These are phyloP conservation scores for Boletus reticulatus DNA, from an alignment of 768 basidiomycete species.

Conservation along the genomic window DNA sequence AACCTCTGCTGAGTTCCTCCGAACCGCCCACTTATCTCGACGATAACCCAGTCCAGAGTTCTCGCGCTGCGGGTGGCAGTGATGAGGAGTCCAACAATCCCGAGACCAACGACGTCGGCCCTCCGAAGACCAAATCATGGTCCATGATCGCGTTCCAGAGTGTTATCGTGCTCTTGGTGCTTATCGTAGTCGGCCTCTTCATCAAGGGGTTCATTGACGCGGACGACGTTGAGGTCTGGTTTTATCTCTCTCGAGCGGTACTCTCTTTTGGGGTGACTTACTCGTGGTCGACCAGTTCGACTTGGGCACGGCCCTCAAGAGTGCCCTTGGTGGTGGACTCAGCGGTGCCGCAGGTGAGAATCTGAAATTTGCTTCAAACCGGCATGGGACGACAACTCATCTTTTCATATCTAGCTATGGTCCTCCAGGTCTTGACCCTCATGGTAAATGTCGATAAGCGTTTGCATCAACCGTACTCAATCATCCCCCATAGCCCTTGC, in stretches of 20 bases:
- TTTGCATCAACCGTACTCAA: not conserved
- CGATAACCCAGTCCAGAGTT: not conserved
- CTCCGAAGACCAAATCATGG: constrained; percentile 12
- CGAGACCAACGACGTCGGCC: not conserved
- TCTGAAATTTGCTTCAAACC: not conserved
- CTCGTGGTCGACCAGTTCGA: constrained; percentile 72
- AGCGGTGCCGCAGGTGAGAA: constrained; percentile 78
- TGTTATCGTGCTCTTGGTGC: constrained; percentile 34
- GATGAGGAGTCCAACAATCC: constrained; percentile 21
- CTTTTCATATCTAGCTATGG: constrained; percentile 63
- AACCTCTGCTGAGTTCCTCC: constrained; percentile 23
- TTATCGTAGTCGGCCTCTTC: constrained; percentile 46
- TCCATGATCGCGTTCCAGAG: constrained; percentile 26
- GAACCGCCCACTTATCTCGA: constrained; percentile 17
- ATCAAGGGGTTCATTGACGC: constrained; percentile 71
- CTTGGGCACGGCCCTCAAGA: constrained; percentile 67
- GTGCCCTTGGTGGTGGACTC: constrained; percentile 85
- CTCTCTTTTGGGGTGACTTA: constrained; percentile 41
- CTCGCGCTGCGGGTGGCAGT: not conserved
- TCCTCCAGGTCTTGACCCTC: constrained; percentile 85
- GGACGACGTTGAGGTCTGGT: constrained; percentile 61
- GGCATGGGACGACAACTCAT: constrained; percentile 1
- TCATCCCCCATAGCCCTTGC: constrained; percentile 57
- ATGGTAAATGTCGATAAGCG: constrained; percentile 46
- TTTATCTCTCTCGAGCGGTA: not conserved